Evolutionary conservation across 2,329 filamentous ascomycete species (phyloP).

Genomic region (Exophiala calicioides): DNA sequence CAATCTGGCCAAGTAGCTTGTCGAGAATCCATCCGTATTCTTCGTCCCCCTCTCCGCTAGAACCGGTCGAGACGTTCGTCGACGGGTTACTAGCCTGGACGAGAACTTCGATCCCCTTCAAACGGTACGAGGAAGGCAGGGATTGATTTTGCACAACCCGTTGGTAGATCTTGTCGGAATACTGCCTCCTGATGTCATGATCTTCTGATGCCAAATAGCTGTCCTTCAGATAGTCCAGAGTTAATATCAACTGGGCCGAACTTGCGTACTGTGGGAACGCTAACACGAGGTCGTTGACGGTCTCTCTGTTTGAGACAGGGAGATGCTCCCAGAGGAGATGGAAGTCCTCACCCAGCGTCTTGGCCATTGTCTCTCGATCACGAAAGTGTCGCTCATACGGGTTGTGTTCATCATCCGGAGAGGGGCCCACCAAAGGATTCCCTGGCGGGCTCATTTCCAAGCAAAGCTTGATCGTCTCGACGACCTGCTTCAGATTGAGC

Average conservation of each 20-base stretch:
- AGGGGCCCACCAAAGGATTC: not conserved
- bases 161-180: slow-evolving; percentile 17
- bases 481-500: slow-evolving; percentile 15
- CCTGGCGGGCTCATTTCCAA: slow-evolving; percentile 16
- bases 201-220: slow-evolving; percentile 14
- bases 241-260: slow-evolving; percentile 6
- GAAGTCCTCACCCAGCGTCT: slow-evolving; percentile 17
- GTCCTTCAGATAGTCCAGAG: slow-evolving; percentile 14
- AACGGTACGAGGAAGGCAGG: slow-evolving; percentile 14
- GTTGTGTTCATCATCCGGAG: slow-evolving; percentile 16
- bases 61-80: not conserved
- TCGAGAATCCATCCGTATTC: slow-evolving; percentile 19
- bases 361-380: slow-evolving; percentile 18
- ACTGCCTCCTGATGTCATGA: slow-evolving; percentile 7
- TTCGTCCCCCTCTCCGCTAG: slow-evolving; percentile 1
- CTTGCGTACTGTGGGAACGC: slow-evolving; percentile 19
- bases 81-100: slow-evolving; percentile 8
- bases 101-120: slow-evolving; percentile 20
- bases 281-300: slow-evolving; percentile 19
- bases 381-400: slow-evolving; percentile 20
- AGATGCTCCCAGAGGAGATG: slow-evolving; percentile 14
- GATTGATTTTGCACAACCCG: slow-evolving; percentile 17
- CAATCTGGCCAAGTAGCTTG: slow-evolving; percentile 18
- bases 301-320: slow-evolving; percentile 1
- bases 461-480: slow-evolving; percentile 20